These are phyloP conservation scores for Rhodofomes roseus DNA, from an alignment of 1,284 basidiomycete species.

Conservation along the genomic window DNA sequence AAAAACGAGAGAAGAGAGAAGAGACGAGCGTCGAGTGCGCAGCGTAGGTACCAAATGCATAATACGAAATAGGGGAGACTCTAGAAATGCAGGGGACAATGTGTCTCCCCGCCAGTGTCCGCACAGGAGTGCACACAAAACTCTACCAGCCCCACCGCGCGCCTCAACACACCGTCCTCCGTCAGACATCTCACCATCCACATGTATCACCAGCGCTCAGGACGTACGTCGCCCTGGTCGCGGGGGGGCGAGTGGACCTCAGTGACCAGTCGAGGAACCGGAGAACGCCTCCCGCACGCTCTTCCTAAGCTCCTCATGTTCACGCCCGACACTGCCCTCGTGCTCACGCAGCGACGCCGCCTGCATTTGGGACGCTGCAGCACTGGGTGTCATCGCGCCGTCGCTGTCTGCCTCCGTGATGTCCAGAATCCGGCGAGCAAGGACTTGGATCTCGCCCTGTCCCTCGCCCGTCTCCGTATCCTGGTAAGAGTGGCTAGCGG, in stretches of 20 bases:
- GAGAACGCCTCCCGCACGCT: conserved; percentile 78
- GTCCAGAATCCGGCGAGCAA: conserved; percentile 83
- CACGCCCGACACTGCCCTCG: conserved; percentile 49
- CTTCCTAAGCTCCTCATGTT: conserved; percentile 74
- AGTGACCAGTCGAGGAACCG: conserved; percentile 26
- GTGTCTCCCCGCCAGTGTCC: background rate
- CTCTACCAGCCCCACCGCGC: background rate
- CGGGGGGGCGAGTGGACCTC: conserved; percentile 4
- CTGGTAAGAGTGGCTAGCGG: conserved; percentile 64
- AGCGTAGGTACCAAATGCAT: background rate
- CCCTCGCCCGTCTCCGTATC: conserved; percentile 83
- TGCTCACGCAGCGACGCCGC: conserved; percentile 46
- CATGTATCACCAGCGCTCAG: background rate
- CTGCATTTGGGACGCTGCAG: conserved; percentile 58
- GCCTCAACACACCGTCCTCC: background rate
- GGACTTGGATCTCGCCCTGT: conserved; percentile 82
- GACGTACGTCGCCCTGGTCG: background rate
- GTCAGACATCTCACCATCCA: background rate
- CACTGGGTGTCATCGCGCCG: conserved; percentile 53
- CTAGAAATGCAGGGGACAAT: background rate
- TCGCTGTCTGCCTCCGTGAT: conserved; percentile 76
- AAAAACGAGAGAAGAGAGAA: background rate
- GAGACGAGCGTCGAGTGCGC: background rate
- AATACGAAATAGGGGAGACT: background rate
- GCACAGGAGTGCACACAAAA: background rate